phyloP scores from a whole-genome alignment of 2,329 filamentous ascomycete species.

The Epichloe sibirici region DNA sequence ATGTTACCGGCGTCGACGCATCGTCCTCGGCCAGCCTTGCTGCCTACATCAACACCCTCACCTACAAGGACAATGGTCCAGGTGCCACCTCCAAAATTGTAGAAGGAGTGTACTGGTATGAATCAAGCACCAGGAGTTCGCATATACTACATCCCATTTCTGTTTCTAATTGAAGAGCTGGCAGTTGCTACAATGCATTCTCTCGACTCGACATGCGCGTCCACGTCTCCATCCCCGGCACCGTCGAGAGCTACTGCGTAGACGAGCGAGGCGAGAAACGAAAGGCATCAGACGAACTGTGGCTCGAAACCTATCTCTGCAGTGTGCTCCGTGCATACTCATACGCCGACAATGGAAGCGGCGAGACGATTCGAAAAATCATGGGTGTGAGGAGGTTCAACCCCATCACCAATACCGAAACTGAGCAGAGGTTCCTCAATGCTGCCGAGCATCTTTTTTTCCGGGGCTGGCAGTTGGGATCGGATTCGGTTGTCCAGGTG shows the following conservation, averaged over 20 bases:
- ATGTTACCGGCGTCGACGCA: conserved; percentile 93
- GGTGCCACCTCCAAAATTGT: conserved; percentile 66
- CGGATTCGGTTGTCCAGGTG: conserved; percentile 93
- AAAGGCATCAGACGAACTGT: conserved; percentile 83
- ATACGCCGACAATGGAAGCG: conserved; percentile 90
- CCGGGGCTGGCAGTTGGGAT: conserved; percentile 91
- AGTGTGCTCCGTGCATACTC: conserved; percentile 89
- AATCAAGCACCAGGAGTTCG: neutral
- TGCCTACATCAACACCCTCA: conserved; percentile 96
- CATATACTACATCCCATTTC: no score
- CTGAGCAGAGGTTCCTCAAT: conserved; percentile 89
- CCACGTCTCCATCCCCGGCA: conserved; percentile 91
- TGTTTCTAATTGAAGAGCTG: neutral
- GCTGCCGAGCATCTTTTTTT: conserved; percentile 94
- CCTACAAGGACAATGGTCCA: conserved; percentile 74
- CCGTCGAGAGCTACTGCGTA: conserved; percentile 93
- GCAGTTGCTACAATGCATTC: conserved; percentile 93
- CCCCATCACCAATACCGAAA: conserved; percentile 94
- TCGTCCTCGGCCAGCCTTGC: conserved; percentile 94
- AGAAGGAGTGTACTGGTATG: conserved; percentile 86
- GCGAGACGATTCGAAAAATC: conserved; percentile 90
- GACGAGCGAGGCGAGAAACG: conserved; percentile 94
- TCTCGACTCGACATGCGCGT: conserved; percentile 97
- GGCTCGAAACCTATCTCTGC: conserved; percentile 96
- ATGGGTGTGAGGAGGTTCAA: conserved; percentile 97